Base-by-base conservation (phyloP, 371 early-diverging fungal genomes). In the Mortierella sp. region DNA sequence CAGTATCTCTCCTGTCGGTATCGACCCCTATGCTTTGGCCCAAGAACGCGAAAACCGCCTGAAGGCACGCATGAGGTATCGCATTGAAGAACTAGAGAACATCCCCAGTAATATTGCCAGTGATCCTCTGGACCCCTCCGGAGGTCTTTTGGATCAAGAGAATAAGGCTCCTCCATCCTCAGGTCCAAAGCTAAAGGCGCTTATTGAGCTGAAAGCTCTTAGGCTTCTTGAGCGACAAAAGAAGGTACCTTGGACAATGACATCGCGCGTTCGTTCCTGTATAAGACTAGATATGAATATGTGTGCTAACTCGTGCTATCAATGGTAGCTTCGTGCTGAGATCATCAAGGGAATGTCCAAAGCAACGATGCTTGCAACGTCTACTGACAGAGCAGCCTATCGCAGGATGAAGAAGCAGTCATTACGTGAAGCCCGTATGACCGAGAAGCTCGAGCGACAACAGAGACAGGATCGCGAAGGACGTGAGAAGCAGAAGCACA, bases 371-470 rank as follows among this genome's bases (percentile, higher is more conserved):
- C 78, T 96, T 40, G 86, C 88, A 2, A 93, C 96, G 5, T 88
- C 92, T 0, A 82, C 90, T 1, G 95, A 97, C 78, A 84, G 96
- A 40, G 63, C 88, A 2, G 83, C 88, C 3, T 95, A 90, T 73
- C 88, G 94, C 39, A 86, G 95, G 19, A 84, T 92, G 85, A 96
- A 97, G 87, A 95, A 93, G 69, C 94, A 92, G 67, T 89, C 94
- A 0, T 74, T 94, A 50, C 89, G 96, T 24, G 98, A 98, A 63
- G 95, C 95, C 1, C 86, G 93, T 19, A 89, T 92, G 80, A 95
- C 96, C 2, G 98, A 97, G 77, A 90, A 88, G 79, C 87, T 93
- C 37, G 98, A 98, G 77, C 83, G 92, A 19, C 92, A 92, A 63
- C 95, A 95, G 77, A 85, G 96, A 21, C 81, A 88, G 54, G 95